Evolutionary conservation across 148 eudicot species (phyloP), one percentile per base, ranked within the genome.

Genomic region (Camellia granthamiana): DNA sequence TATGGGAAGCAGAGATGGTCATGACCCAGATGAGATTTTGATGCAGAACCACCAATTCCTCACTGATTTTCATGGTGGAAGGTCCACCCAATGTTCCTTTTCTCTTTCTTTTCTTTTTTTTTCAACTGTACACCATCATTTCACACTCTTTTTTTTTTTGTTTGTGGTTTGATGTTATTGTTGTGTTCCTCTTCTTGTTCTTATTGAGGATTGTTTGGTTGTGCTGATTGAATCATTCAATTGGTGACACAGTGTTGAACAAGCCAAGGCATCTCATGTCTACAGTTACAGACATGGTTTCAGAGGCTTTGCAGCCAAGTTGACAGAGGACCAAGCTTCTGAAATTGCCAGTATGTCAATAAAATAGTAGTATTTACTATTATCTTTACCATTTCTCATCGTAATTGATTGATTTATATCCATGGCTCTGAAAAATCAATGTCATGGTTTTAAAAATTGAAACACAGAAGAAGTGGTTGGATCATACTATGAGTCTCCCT

Each of bases 231-330:
- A 12, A 49, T 51, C 66, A 51, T 52, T 73, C 10, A 10, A 12
- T 58, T 59, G 56, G 21, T 42, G 49, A 46, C 76, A 60, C 86
- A 88, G 91, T 60, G 80, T 70, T 72, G 89, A 86, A 84, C 44
- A 81, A 58, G 91, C 91, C 77, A 64, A 74, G 81, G 85, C 74
- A 52, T 84, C 91, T 66, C 91, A 88, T 83, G 77, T 88, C 47
- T 88, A 84, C 67, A 88, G 89, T 79, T 88, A 88, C 76, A 84
- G 84, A 69, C 87, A 88, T 86, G 88, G 89, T 75, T 88, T 88
- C 76, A 86, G 79, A 79, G 91, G 89, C 58, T 86, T 88, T 86
- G 91, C 91, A 69, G 91, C 91, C 47, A 84, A 78, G 75, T 84
- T 88, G 82, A 86, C 87, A 8, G 85, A 84, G 70, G 78, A 84